Percentiles rank a stretch among this genome's conserved stretches.
Evolutionary conservation across 495 filamentous ascomycete species (phyloP).

Genomic region (Penicillium maclennaniae): DNA sequence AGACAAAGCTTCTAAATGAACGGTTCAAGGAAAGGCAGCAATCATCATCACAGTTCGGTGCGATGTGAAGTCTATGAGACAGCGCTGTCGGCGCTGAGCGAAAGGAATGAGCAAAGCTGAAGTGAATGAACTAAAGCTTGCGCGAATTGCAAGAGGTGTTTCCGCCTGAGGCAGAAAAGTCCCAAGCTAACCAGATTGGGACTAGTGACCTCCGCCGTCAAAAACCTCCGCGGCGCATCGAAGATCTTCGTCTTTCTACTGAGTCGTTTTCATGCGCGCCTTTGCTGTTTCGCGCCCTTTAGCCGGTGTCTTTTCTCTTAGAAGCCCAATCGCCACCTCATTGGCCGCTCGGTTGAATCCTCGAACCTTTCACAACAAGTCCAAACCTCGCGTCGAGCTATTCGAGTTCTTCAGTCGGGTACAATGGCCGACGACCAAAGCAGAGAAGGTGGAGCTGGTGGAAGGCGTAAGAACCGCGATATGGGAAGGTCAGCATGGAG

Average conservation of each 20-base stretch:
- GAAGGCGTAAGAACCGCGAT: conserved; percentile 58
- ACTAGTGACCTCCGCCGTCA: conserved; percentile 4
- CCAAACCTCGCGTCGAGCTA: conserved; percentile 14
- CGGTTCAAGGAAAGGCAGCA: conserved; percentile 6
- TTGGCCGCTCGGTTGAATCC: neutral
- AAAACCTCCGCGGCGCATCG: conserved; percentile 9
- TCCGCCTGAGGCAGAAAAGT: conserved; percentile 10
- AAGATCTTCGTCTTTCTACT: neutral
- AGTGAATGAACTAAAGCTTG: conserved; percentile 3
- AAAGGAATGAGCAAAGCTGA: neutral
- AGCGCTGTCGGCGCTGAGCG: neutral
- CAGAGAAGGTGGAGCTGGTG: conserved; percentile 36
- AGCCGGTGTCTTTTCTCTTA: conserved; percentile 2
- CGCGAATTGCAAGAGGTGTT: conserved; percentile 10
- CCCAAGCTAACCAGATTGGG: neutral
- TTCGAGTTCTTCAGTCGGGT: conserved; percentile 22
- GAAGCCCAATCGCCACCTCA: neutral
- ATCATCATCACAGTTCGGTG: conserved; percentile 3
- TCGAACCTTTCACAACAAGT: conserved; percentile 7
- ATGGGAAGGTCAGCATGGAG: conserved; percentile 63
- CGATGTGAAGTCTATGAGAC: neutral
- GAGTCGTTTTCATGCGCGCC: conserved; percentile 22
- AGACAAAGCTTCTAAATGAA: conserved; percentile 15
- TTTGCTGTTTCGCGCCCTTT: conserved; percentile 14
- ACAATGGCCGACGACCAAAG: conserved; percentile 41